Conservation (phyloP, 306 rosid species). For the Bauhinia variegata region DNA sequence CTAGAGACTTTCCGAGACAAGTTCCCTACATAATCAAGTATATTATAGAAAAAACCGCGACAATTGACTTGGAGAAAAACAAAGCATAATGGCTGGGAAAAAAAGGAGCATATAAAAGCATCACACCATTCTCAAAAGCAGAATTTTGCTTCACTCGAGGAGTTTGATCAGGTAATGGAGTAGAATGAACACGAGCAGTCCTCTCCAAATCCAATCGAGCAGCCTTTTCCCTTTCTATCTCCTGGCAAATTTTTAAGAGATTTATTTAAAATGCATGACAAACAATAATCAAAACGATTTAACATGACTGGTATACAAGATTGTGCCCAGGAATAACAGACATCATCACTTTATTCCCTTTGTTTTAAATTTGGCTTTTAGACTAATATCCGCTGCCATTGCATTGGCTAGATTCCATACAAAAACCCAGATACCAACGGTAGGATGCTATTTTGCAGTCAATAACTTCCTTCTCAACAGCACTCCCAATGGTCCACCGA, state of each 20-base stretch:
- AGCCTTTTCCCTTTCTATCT: constrained; percentile 90
- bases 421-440: constrained; percentile 20
- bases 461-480: neutral
- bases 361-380: constrained; percentile 28
- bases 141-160: constrained; percentile 57
- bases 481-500: neutral
- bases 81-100: neutral
- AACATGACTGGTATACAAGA: constrained; percentile 23
- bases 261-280: constrained; percentile 34
- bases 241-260: constrained; percentile 57
- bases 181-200: constrained; percentile 54
- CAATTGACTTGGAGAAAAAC: constrained; percentile 28
- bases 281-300: constrained; percentile 23
- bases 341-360: neutral
- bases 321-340: constrained; percentile 17
- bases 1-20: constrained; percentile 74
- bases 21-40: constrained; percentile 60
- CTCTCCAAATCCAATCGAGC: constrained; percentile 90
- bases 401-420: constrained; percentile 11
- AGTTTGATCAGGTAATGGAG: constrained; percentile 62
- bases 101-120: neutral
- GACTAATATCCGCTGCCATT: neutral
- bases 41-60: constrained; percentile 36
- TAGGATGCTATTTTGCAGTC: neutral
- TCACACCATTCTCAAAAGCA: constrained; percentile 80